Evolutionary conservation across 768 basidiomycete species (phyloP), one percentile per base, ranked within the genome.

Genomic region (Exidia glandulosa): DNA sequence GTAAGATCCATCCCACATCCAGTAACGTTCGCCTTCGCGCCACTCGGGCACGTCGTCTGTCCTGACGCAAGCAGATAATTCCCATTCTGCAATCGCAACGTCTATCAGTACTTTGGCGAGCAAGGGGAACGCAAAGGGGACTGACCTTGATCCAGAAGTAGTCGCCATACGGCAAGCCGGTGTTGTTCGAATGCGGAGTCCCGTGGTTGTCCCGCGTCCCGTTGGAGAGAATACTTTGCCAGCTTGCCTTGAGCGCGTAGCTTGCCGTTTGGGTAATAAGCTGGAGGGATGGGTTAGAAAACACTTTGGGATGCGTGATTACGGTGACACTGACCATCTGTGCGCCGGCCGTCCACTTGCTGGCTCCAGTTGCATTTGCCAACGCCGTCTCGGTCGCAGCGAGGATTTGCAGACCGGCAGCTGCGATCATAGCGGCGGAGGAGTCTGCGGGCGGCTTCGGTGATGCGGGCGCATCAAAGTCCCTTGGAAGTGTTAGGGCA

Each of bases 151-250:
- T 54, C 32, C 48, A 59, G 48, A 52, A 59, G 25, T 52, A 52
- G 48, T 59, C 59, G 16, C 59, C 59, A 25, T 59, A 59, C 10
- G 52, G 34, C 16, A 56, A 27, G 2, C 59, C 59, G 5, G 59
- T 60, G 34, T 60, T 45, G 36, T 56, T 56, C 16, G 37, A 55
- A n/a, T 34, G 59, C 36, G 59, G 52, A 37, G 4, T 54, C 7
- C 32, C 54, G 55, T 55, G 32, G 59, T 60, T 56, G 59, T 60
- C 55, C 12, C 54, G 50, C n/a, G 59, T 60, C 29, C 54, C 59
- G 54, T 56, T 56, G 27, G 27, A 14, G 14, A 60, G 59, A 12
- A 60, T 23, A 32, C 54, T 60, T 27, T 60, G 47, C 52, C 52
- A 60, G 50, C 27, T 29, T 3, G 34, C 3, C 45, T 32, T 29